phyloP scores from a whole-genome alignment of 1,139 yeast genomes.

The Pneumocystis sp. region DNA sequence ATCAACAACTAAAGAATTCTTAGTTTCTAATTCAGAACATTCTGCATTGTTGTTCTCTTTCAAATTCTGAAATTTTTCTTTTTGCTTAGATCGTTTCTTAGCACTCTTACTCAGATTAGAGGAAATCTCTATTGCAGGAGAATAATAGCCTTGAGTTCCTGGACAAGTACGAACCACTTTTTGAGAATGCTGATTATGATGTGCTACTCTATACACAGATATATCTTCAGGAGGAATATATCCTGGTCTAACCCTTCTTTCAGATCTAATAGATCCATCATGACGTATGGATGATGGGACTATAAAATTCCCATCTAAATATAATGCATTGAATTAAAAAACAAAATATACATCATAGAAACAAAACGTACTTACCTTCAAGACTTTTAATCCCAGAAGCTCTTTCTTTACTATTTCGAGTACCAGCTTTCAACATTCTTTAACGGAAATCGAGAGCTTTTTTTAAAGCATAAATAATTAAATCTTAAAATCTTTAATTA shows the following conservation, averaged over 20 bases:
- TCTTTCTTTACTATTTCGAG: not conserved
- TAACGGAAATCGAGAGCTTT: not conserved
- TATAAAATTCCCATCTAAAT: not conserved
- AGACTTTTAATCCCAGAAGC: not conserved
- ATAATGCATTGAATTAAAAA: not conserved
- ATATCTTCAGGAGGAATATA: not conserved
- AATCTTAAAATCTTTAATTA: not conserved
- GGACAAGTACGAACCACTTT: not conserved
- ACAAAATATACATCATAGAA: not conserved
- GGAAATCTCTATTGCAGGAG: not conserved
- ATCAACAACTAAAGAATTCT: not conserved
- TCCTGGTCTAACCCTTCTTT: not conserved
- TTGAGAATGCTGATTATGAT: not conserved
- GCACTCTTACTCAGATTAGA: not conserved
- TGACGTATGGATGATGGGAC: not conserved
- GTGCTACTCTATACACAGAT: not conserved
- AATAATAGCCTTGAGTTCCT: not conserved
- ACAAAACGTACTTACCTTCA: not conserved
- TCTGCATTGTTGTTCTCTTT: not conserved
- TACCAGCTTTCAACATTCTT: not conserved
- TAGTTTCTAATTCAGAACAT: not conserved
- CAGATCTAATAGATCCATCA: not conserved
- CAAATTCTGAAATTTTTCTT: not conserved
- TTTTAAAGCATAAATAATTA: not conserved
- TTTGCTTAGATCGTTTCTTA: not conserved